Percentiles rank a stretch among this genome's conserved stretches.
These are phyloP conservation scores for Xylaria palmicola DNA, from an alignment of 495 filamentous ascomycete genomes.

Conservation along the genomic window DNA sequence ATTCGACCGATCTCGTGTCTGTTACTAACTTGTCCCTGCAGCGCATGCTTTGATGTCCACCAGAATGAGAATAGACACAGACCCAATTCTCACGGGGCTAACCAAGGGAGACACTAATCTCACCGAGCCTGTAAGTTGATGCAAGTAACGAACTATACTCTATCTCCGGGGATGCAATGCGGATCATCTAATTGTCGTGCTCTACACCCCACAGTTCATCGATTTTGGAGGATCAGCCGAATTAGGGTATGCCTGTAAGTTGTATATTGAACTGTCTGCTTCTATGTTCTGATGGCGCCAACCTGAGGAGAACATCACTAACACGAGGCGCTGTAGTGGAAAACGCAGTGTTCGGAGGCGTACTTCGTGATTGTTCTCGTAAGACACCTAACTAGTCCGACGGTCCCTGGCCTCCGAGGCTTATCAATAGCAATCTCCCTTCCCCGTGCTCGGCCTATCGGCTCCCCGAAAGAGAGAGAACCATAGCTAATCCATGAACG, in stretches of 20 bases:
- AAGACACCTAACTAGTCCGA: neutral
- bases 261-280: neutral
- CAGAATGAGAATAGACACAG: neutral
- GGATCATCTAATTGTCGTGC: neutral
- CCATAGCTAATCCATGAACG: neutral
- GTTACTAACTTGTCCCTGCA: neutral
- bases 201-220: neutral
- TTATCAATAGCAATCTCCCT: neutral
- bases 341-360: neutral
- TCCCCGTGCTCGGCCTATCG: too few relatives aligned
- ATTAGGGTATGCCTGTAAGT: conserved; percentile 8
- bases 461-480: neutral
- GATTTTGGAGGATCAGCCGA: neutral
- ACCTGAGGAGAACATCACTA: neutral
- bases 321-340: neutral
- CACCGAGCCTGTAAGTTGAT: neutral
- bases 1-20: neutral
- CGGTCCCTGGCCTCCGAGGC: neutral
- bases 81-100: neutral
- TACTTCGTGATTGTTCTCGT: neutral
- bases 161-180: neutral
- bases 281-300: neutral
- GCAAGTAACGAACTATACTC: neutral
- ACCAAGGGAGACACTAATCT: neutral
- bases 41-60: neutral